Base-by-base conservation (phyloP, 2,329 filamentous ascomycete species). In the Pseudogymnoascus pannorum region DNA sequence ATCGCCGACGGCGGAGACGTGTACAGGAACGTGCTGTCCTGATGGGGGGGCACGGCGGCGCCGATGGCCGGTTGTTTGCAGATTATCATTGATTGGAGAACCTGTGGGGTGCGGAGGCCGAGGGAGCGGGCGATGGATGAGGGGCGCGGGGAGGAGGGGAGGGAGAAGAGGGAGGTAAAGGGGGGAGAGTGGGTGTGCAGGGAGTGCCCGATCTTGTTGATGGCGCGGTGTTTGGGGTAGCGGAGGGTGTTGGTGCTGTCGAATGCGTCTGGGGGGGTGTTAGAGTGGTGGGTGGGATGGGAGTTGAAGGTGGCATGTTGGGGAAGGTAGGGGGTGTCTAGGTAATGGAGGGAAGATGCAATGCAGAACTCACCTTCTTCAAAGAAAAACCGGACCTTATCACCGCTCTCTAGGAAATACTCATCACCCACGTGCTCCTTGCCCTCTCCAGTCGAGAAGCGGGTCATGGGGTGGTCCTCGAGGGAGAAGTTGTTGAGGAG, bases 41-140 rank as follows among this genome's bases (percentile, higher is more conserved):
- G 92, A 73, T 99, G 94, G 20, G 91, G 85, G 1, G 89, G 91
- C 44, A 97, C 94, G 1, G 89, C 89, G 20, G 90, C 93, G 26
- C 94, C 94, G 60, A 97, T 97, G 75, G 95, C 91, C 20, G 94
- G 92, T 76, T 97, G 93, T 75, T 99, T 99, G 83, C 92, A 97
- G 68, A 99, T 97, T 26, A 97, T 82, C 94, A 99, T 99, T 73
- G 89, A 94, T 79, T 99, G 94, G 59, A 99, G 79, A 63, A 81
- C 84, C 58, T 65, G 64, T 74, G 80, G 73, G 84, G 87, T 62
- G 73, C 73, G 36, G 74, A 71, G 74, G 1, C 74, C 74, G 42
- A 75, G 72, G 11, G 81, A 83, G 38, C 84, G 79, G 0, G 73
- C 73, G 12, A 78, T 73, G 48, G 74, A 71, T 3, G 69, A 66